Evolutionary conservation across 1,139 yeast genomes (phyloP).

Genomic region (Hanseniaspora sp.): DNA sequence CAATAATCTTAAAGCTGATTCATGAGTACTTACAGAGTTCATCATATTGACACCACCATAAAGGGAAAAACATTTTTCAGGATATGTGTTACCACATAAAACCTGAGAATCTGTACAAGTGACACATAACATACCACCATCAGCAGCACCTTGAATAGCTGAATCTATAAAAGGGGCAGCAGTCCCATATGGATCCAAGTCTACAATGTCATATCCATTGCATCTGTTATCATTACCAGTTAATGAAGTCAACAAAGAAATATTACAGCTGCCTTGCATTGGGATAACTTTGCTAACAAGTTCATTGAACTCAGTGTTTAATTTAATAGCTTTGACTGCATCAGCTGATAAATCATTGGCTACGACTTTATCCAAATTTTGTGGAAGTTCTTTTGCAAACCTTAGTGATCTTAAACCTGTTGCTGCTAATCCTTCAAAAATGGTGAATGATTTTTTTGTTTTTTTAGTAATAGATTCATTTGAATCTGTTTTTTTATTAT

Average conservation of each 20-base stretch:
- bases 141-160: conserved; percentile 68
- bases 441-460: conserved; percentile 41
- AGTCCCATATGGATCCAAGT: conserved; percentile 93
- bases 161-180: conserved; percentile 91
- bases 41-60: conserved; percentile 88
- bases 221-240: conserved; percentile 19
- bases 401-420: conserved; percentile 90
- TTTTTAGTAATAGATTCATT: conserved; percentile 27
- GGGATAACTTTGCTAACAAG: conserved; percentile 46
- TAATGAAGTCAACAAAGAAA: conserved; percentile 48
- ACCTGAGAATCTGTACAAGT: conserved; percentile 97
- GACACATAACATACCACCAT: conserved; percentile 73
- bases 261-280: conserved; percentile 79
- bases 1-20: conserved; percentile 79
- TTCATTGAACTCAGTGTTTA: conserved; percentile 59
- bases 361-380: conserved; percentile 48
- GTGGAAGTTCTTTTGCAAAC: conserved; percentile 79
- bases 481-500: conserved; percentile 27
- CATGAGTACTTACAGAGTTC: conserved; percentile 77
- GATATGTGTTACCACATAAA: conserved; percentile 89
- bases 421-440: conserved; percentile 80
- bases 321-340: conserved; percentile 72
- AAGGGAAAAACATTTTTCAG: conserved; percentile 87
- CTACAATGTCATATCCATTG: conserved; percentile 65
- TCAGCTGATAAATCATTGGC: conserved; percentile 83